These are phyloP conservation scores for Colletotrichum echinochloae DNA, from an alignment of 2,329 filamentous ascomycete species.

Conservation along the genomic window DNA sequence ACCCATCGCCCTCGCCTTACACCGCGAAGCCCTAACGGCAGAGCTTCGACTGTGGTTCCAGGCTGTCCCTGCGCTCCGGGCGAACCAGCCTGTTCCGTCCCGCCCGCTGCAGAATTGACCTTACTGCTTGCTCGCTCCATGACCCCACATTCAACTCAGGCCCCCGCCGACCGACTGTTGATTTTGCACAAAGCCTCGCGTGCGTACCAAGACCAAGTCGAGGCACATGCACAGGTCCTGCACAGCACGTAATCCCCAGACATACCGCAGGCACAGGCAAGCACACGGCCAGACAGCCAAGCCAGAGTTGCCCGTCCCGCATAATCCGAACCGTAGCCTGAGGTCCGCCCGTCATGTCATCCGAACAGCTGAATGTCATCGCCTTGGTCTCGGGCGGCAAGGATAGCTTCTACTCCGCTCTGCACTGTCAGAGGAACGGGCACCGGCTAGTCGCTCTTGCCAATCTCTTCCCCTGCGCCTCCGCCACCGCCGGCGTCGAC, in stretches of 20 bases:
- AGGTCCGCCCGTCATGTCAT: conserved; percentile 51
- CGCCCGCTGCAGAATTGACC: conserved; percentile 5
- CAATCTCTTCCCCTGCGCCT: conserved; percentile 77
- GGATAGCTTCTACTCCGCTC: conserved; percentile 92
- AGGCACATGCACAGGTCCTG: conserved; percentile 2
- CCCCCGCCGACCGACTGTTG: conserved; percentile 4
- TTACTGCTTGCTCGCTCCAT: background rate
- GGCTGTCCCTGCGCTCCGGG: conserved; percentile 18
- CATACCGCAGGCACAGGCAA: background rate
- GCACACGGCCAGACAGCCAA: background rate
- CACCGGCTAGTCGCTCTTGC: conserved; percentile 89
- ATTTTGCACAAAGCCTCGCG: conserved; percentile 11
- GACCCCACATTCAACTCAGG: conserved; percentile 12
- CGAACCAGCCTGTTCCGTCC: conserved; percentile 29
- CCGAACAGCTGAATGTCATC: conserved; percentile 77
- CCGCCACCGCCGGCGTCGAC: conserved; percentile 28
- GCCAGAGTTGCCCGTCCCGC: conserved; percentile 2
- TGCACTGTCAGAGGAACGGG: conserved; percentile 89
- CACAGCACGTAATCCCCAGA: conserved; percentile 5
- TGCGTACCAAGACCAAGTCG: background rate
- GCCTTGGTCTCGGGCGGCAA: conserved; percentile 96
- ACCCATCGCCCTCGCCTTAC: conserved; percentile 2
- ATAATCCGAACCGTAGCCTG: background rate
- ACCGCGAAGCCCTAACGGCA: conserved; percentile 14
- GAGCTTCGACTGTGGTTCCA: conserved; percentile 27